Base-by-base conservation (phyloP, 768 basidiomycete species). In the Termitomyces bulborhizus region DNA sequence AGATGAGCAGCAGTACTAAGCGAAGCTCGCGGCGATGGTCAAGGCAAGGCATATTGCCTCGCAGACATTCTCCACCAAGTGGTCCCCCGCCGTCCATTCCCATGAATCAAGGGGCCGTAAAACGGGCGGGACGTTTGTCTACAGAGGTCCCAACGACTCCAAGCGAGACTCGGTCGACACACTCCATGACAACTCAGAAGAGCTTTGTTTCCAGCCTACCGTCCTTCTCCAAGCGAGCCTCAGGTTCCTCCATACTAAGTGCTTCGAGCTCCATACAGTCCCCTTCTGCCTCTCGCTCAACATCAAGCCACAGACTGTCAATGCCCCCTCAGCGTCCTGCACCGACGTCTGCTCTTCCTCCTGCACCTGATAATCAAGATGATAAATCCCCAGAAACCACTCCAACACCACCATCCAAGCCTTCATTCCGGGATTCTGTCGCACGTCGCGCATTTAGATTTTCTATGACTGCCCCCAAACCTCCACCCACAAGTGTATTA, bases 261-360 rank as follows among this genome's bases (percentile, higher is more conserved):
- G 64, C 77, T 27, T 68, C 70, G 32, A 75, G 73, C 56, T 76
- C 75, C 11, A 65, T 70, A n/a, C 70, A 74, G 37, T 77, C 80
- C 6, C 71, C 67, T 34, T 40, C 60, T 40, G 57, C 34, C 42
- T 60, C 65, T 46, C 66, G 63, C 26, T 60, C 68, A 31, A 48
- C 62, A 34, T 70, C 73, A 4, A 76, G 86, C 31, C 77, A 84
- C 62, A 76, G 88, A 40, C 63, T 72, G 18, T 88, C 86, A 3
- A 78, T 87, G 66, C 87, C 80, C 3, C 82, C 88, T 3, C 89
- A 82, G 29, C 83, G 86, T 13, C 89, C 89, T 31, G 80, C 85
- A 4, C 88, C 90, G 0, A 85, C 78, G 27, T 77, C 78, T 47
- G 85, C 87, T 6, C 79, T 85, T 15, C 88, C 88, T 13, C 84